Evolutionary conservation across 208 protist genomes (phyloP).

Genomic region (Leishmania lainsoni): DNA sequence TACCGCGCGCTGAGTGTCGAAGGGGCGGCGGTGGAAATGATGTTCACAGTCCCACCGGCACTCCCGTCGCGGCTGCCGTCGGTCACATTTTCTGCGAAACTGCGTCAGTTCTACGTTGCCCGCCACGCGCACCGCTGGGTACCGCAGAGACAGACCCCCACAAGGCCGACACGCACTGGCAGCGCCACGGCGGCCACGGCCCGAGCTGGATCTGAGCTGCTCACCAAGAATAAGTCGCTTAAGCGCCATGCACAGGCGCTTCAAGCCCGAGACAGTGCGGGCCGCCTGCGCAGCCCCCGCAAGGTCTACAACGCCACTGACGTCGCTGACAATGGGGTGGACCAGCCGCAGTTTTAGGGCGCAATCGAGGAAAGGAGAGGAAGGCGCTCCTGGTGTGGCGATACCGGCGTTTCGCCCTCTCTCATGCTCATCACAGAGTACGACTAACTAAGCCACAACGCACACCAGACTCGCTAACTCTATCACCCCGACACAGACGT

Average conservation of each 20-base stretch:
- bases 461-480: not conserved
- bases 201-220: not conserved
- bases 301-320: not conserved
- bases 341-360: slow-evolving; percentile 1
- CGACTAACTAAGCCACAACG: not conserved
- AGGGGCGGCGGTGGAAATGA: slow-evolving; percentile 50
- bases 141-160: not conserved
- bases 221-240: not conserved
- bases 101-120: slow-evolving; percentile 13
- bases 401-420: not conserved
- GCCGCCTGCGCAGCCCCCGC: not conserved
- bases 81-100: slow-evolving; percentile 15
- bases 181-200: not conserved
- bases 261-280: not conserved
- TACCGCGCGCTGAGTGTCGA: slow-evolving; percentile 26
- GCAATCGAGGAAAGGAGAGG: not conserved
- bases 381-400: not conserved
- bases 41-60: slow-evolving; percentile 61
- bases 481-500: not conserved
- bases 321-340: not conserved
- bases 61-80: slow-evolving; percentile 68
- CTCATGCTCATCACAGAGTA: not conserved
- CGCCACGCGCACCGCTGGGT: slow-evolving; percentile 19
- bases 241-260: not conserved
- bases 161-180: not conserved